Evolutionary conservation across 768 basidiomycete genomes (phyloP).

Genomic region (Calocybe cyanea): DNA sequence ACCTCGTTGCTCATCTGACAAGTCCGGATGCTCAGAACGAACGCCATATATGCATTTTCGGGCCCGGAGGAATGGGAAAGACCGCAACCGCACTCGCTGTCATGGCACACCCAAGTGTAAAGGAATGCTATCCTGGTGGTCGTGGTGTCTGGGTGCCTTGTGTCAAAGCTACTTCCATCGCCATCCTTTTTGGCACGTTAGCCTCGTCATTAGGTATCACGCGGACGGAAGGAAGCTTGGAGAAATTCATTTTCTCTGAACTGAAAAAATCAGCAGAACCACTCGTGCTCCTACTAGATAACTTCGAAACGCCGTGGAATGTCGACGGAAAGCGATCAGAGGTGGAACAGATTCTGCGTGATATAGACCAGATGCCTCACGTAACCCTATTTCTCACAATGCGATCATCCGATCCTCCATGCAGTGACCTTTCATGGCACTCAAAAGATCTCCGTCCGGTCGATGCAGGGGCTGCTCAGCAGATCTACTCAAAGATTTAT

Average conservation of each 20-base stretch:
- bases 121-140: conserved; percentile 11
- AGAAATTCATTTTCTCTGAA: conserved; percentile 14
- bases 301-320: conserved; percentile 32
- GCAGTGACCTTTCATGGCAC: conserved; percentile 22
- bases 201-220: conserved; percentile 16
- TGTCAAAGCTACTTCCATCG: conserved; percentile 22
- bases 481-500: conserved; percentile 20
- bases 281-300: conserved; percentile 26
- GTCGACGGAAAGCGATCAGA: background rate
- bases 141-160: conserved; percentile 27
- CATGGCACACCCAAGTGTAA: conserved; percentile 19
- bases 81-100: conserved; percentile 26
- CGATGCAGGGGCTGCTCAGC: conserved; percentile 17
- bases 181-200: conserved; percentile 21
- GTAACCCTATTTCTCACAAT: background rate
- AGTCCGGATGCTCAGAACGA: conserved; percentile 29
- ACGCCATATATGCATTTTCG: conserved; percentile 22
- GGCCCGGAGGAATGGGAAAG: conserved; percentile 30
- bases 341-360: background rate
- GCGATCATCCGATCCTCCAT: conserved; percentile 16
- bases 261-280: conserved; percentile 11
- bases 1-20: too few relatives aligned
- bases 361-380: background rate
- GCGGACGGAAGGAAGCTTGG: conserved; percentile 7
- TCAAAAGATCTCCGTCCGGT: conserved; percentile 10